These are phyloP conservation scores for Gossypium gossypioides DNA, from an alignment of 441 rosid species.

Conservation along the genomic window DNA sequence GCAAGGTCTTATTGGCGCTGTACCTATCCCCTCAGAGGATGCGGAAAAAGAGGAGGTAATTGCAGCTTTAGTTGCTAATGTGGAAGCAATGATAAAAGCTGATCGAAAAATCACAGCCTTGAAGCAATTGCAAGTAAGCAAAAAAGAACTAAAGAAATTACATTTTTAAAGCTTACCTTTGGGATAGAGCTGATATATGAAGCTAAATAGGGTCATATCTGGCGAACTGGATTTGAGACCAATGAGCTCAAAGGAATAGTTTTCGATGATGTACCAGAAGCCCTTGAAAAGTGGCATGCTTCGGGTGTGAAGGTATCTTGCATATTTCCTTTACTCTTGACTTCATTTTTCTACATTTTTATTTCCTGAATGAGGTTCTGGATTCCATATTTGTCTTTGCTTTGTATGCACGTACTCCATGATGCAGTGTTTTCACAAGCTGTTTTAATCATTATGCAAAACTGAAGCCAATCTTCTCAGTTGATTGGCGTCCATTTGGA, in stretches of 20 bases:
- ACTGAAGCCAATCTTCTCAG: not conserved
- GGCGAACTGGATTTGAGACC: conserved; percentile 74
- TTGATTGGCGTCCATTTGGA: not conserved
- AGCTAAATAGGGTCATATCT: conserved; percentile 70
- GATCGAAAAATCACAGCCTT: conserved; percentile 92
- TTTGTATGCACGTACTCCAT: not conserved
- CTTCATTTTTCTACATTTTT: not conserved
- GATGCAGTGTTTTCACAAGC: not conserved
- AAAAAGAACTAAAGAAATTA: not conserved
- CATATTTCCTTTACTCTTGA: not conserved
- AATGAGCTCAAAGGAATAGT: conserved; percentile 66
- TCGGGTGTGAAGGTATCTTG: conserved; percentile 61
- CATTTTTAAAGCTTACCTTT: not conserved
- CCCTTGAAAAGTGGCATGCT: conserved; percentile 80
- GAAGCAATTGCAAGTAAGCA: conserved; percentile 82
- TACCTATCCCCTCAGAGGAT: conserved; percentile 56
- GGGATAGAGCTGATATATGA: conserved; percentile 5
- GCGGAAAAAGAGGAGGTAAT: conserved; percentile 71
- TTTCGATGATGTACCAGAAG: conserved; percentile 74
- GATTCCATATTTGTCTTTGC: not conserved
- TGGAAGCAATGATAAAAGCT: conserved; percentile 82
- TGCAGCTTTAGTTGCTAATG: conserved; percentile 74
- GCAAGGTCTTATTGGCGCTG: conserved; percentile 54
- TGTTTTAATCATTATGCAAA: not conserved
- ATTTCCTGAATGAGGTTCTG: not conserved